These are phyloP conservation scores for Mycena leptocephala DNA, from an alignment of 768 basidiomycete species.

Conservation along the genomic window DNA sequence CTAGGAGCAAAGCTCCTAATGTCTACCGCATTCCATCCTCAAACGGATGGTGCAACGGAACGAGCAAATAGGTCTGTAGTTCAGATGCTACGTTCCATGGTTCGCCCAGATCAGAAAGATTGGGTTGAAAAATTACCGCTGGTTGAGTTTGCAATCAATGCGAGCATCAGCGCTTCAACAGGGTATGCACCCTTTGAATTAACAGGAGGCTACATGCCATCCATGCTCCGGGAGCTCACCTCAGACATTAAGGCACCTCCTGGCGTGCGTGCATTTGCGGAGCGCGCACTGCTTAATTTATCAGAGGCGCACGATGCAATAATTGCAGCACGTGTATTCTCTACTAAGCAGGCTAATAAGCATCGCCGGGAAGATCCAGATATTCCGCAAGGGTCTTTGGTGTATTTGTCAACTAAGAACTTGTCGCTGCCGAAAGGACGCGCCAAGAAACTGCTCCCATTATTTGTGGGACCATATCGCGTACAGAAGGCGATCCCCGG, in stretches of 20 bases:
- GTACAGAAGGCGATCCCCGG: conserved; percentile 38
- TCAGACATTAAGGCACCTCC: neutral
- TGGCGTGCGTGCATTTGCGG: neutral
- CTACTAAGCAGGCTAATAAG: conserved; percentile 19
- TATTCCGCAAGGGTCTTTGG: conserved; percentile 43
- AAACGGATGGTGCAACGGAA: no score
- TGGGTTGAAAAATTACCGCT: no score
- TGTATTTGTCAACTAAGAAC: conserved; percentile 56
- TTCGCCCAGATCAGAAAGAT: no score
- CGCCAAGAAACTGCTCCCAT: conserved; percentile 52
- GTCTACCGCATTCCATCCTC: neutral
- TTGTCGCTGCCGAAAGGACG: conserved; percentile 49
- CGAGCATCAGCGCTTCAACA: no score
- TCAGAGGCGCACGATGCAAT: conserved; percentile 36
- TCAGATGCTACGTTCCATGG: no score
- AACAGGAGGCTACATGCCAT: neutral
- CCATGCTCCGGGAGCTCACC: neutral
- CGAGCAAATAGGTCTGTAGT: no score
- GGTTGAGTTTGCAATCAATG: no score
- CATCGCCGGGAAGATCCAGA: conserved; percentile 25
- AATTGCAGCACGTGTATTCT: conserved; percentile 47
- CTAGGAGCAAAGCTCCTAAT: neutral
- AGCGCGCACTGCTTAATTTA: neutral
- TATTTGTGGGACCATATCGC: conserved; percentile 32
- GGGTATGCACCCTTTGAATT: neutral